Percentiles rank a stretch among this genome's conserved stretches.
Evolutionary conservation across 1,139 yeast species (phyloP).

Genomic region (Diutina rugosa): DNA sequence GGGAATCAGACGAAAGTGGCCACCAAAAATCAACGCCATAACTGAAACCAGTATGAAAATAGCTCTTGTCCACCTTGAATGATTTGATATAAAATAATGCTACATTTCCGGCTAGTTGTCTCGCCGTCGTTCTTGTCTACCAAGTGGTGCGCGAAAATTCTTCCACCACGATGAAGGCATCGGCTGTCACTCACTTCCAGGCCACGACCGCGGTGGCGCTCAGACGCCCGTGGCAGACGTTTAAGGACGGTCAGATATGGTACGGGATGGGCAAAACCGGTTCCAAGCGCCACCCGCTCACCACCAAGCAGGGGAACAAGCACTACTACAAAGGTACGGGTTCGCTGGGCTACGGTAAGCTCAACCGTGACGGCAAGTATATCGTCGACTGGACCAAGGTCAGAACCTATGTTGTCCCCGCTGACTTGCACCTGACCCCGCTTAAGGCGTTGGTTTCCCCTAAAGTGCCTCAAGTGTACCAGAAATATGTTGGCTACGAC

Average conservation of each 20-base stretch:
- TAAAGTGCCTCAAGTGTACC: slow-evolving; percentile 57
- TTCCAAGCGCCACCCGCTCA: slow-evolving; percentile 71
- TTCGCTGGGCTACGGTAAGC: slow-evolving; percentile 82
- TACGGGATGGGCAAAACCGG: slow-evolving; percentile 72
- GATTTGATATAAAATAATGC: too few species aligned
- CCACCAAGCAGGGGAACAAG: slow-evolving; percentile 92
- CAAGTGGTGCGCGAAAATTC: not conserved
- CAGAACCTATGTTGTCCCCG: slow-evolving; percentile 82
- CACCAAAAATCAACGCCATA: too few species aligned
- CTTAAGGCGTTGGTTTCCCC: slow-evolving; percentile 66
- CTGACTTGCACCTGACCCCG: slow-evolving; percentile 23
- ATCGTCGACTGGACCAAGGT: slow-evolving; percentile 75
- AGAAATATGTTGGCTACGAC: slow-evolving; percentile 53
- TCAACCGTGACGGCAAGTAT: slow-evolving; percentile 64
- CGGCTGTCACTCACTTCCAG: slow-evolving; percentile 38
- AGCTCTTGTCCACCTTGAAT: too few species aligned
- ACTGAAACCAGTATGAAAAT: too few species aligned
- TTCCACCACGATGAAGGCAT: slow-evolving; percentile 34
- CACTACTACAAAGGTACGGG: slow-evolving; percentile 92
- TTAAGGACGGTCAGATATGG: slow-evolving; percentile 71
- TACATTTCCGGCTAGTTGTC: too few species aligned
- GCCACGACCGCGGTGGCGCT: slow-evolving; percentile 37
- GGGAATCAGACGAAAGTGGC: too few species aligned
- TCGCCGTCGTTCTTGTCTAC: not conserved
- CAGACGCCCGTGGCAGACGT: slow-evolving; percentile 84